These are phyloP conservation scores for Ogataea saltuana DNA, from an alignment of 805 yeast genomes.

Conservation along the genomic window DNA sequence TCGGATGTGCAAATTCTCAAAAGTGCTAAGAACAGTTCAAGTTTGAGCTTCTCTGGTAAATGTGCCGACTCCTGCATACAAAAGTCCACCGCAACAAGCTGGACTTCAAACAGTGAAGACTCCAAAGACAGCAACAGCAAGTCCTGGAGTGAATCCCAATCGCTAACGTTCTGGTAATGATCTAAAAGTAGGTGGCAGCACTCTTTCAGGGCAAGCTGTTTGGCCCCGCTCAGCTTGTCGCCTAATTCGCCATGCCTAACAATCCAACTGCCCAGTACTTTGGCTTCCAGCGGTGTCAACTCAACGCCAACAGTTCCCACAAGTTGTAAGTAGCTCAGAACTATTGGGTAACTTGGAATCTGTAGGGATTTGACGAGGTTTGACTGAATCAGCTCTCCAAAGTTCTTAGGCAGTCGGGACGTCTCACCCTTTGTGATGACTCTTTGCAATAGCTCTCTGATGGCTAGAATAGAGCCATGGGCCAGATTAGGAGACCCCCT, in stretches of 20 bases:
- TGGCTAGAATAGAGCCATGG: conserved; percentile 63
- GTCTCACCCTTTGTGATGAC: conserved; percentile 28
- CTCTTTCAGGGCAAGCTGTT: conserved; percentile 45
- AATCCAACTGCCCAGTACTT: conserved; percentile 39
- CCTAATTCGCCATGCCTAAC: conserved; percentile 32
- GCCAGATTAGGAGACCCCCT: conserved; percentile 41
- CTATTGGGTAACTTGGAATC: conserved; percentile 24
- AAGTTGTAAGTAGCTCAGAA: conserved; percentile 26
- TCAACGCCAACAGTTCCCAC: conserved; percentile 1
- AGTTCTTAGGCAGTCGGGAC: conserved; percentile 21
- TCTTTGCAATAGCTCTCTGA: conserved; percentile 37
- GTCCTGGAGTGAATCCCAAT: conserved; percentile 25
- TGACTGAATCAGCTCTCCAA: conserved; percentile 32
- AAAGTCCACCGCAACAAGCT: conserved; percentile 41
- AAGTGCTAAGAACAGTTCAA: conserved; percentile 11
- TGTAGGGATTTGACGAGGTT: conserved; percentile 22
- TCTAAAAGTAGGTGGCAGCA: conserved; percentile 35
- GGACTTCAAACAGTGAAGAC: conserved; percentile 48
- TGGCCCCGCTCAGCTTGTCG: conserved; percentile 46
- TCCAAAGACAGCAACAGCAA: conserved; percentile 38
- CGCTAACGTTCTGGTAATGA: conserved; percentile 17
- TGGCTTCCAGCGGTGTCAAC: conserved; percentile 14
- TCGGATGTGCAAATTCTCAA: conserved; percentile 31
- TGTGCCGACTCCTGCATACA: conserved; percentile 15
- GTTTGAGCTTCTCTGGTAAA: conserved; percentile 3